A percentile compares a stretch with the other conserved stretches of the same genome.
These are phyloP conservation scores for Trametes meyenii DNA, from an alignment of 768 basidiomycete species.

Conservation along the genomic window DNA sequence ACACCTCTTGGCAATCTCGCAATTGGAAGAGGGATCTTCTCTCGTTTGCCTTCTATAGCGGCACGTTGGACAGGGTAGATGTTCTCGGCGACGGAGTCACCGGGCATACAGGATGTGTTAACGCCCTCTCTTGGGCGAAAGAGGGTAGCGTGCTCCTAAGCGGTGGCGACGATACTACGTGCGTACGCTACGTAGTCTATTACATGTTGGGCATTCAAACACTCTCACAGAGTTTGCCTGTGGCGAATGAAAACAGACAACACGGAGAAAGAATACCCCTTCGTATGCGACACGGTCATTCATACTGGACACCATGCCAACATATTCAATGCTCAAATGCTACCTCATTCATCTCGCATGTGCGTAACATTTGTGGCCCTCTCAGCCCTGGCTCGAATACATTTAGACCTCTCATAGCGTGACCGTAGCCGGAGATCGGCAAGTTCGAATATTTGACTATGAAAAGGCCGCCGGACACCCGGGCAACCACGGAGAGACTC, in stretches of 20 bases:
- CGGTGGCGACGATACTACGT: conserved; percentile 77
- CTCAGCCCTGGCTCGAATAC: not conserved
- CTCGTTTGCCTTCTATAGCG: conserved; percentile 23
- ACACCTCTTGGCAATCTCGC: conserved; percentile 2
- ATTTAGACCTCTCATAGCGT: conserved; percentile 32
- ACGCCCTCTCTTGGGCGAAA: conserved; percentile 74
- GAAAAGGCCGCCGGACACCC: conserved; percentile 40
- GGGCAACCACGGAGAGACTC: conserved; percentile 44
- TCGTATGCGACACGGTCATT: conserved; percentile 66
- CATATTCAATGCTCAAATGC: conserved; percentile 82
- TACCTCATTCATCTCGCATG: conserved; percentile 81
- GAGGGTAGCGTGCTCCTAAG: conserved; percentile 67
- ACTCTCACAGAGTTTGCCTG: conserved; percentile 59
- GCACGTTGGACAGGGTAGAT: conserved; percentile 63
- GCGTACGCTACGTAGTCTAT: conserved; percentile 19
- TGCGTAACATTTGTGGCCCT: conserved; percentile 41
- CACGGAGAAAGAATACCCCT: conserved; percentile 57
- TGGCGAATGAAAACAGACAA: conserved; percentile 68
- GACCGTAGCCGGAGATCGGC: conserved; percentile 73
- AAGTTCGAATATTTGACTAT: conserved; percentile 81
- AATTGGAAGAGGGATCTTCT: conserved; percentile 20
- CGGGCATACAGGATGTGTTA: conserved; percentile 81
- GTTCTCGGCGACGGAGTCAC: conserved; percentile 60
- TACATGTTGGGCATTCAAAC: not conserved
- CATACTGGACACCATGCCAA: conserved; percentile 80